These are phyloP conservation scores for Galium porrigens DNA, from an alignment of 305 asterid species.

Conservation along the genomic window DNA sequence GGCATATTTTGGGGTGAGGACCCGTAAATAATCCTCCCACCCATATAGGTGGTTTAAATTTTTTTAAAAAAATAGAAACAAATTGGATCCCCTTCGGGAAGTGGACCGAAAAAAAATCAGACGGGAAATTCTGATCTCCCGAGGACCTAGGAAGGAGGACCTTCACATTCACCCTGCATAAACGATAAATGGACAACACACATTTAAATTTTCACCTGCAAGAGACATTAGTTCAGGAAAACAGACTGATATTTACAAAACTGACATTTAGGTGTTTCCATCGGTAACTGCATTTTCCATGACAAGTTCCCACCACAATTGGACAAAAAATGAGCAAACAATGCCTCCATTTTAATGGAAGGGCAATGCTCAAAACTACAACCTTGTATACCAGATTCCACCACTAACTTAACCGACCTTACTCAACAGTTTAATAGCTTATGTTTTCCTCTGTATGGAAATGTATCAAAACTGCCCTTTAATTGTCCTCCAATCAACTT, in stretches of 20 bases:
- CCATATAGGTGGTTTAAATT: no score
- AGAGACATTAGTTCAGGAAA: background rate
- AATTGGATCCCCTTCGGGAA: no score
- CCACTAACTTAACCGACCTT: constrained; percentile 17
- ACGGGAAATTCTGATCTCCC: background rate
- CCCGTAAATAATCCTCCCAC: no score
- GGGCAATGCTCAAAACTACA: constrained; percentile 14
- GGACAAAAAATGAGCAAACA: constrained; percentile 7
- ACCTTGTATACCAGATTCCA: constrained; percentile 13
- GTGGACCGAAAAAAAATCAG: background rate
- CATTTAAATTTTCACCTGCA: background rate
- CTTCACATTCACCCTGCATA: background rate
- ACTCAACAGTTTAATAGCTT: constrained; percentile 25
- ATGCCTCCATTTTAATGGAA: constrained; percentile 18
- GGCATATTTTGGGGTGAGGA: no score
- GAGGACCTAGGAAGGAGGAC: background rate
- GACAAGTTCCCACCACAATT: constrained; percentile 15
- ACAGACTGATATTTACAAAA: background rate
- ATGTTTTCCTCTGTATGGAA: constrained; percentile 24
- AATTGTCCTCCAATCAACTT: constrained; percentile 24
- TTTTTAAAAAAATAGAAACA: no score
- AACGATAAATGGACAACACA: background rate
- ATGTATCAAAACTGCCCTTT: constrained; percentile 41
- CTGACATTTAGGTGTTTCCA: background rate
- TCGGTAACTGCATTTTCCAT: constrained; percentile 12